Conservation (phyloP, 257 asterid species). For the Eucommia ulmoides region DNA sequence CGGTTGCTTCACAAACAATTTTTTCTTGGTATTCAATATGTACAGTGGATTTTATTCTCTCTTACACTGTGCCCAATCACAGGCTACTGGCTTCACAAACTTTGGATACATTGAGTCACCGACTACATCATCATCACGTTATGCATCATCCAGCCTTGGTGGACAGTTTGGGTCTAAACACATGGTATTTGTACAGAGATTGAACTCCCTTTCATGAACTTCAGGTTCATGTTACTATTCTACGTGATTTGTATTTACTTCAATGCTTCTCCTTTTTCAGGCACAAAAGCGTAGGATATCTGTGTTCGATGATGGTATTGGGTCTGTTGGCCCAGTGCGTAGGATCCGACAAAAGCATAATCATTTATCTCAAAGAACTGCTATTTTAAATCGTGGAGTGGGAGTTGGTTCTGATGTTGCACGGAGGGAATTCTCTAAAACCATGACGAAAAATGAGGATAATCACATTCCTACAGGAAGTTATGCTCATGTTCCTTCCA, state of each 20-base stretch:
- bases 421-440: conserved; percentile 14
- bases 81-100: conserved; percentile 41
- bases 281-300: conserved; percentile 70
- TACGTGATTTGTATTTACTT: neutral
- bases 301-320: conserved; percentile 60
- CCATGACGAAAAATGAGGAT: conserved; percentile 26
- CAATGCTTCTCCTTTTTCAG: conserved; percentile 21
- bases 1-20: conserved; percentile 1
- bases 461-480: conserved; percentile 33
- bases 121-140: conserved; percentile 20
- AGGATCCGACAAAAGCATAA: conserved; percentile 69
- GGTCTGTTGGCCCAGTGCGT: conserved; percentile 71
- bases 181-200: conserved; percentile 20
- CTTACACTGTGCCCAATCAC: conserved; percentile 11
- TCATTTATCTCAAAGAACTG: conserved; percentile 27
- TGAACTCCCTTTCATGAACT: neutral
- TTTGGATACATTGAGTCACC: conserved; percentile 32
- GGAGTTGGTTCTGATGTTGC: conserved; percentile 29
- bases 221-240: neutral
- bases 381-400: conserved; percentile 20
- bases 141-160: conserved; percentile 24
- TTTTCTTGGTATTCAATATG: neutral
- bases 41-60: conserved; percentile 1
- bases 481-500: conserved; percentile 45
- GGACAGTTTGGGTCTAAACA: conserved; percentile 26